Evolutionary conservation across 208 protist species (phyloP).

Genomic region (Dictyostelium gargantuum): DNA sequence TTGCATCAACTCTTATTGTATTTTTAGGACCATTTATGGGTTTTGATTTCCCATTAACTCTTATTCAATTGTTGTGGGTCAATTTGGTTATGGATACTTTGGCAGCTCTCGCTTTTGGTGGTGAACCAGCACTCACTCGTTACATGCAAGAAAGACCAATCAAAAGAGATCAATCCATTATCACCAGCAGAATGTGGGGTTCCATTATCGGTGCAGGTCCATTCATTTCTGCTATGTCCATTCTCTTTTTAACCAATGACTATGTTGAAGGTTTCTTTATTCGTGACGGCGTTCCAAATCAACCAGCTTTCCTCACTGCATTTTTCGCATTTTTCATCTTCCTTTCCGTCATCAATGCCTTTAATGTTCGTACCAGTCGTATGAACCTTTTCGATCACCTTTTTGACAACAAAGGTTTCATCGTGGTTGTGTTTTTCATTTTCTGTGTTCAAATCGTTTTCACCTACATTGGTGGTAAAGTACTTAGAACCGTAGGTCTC

Average conservation of each 20-base stretch:
- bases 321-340: constrained; percentile 80
- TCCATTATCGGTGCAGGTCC: constrained; percentile 62
- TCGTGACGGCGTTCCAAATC: neutral
- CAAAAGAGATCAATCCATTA: constrained; percentile 56
- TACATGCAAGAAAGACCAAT: constrained; percentile 75
- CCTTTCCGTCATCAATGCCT: constrained; percentile 72
- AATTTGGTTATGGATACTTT: constrained; percentile 78
- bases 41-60: constrained; percentile 71
- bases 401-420: constrained; percentile 69
- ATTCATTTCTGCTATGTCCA: constrained; percentile 55
- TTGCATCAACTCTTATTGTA: constrained; percentile 69
- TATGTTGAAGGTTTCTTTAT: constrained; percentile 20
- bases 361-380: constrained; percentile 68
- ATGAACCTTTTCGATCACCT: constrained; percentile 71
- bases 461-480: constrained; percentile 62
- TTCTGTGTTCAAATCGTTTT: constrained; percentile 72
- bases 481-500: constrained; percentile 59
- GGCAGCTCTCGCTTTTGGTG: constrained; percentile 70
- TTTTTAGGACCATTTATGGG: constrained; percentile 75
- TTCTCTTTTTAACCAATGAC: constrained; percentile 63
- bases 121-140: constrained; percentile 64
- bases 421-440: constrained; percentile 67
- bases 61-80: constrained; percentile 77
- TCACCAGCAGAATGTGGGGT: constrained; percentile 59
- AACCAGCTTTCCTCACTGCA: constrained; percentile 64